Conservation (phyloP, 306 rosid genomes). For the Rubus parviflorus region DNA sequence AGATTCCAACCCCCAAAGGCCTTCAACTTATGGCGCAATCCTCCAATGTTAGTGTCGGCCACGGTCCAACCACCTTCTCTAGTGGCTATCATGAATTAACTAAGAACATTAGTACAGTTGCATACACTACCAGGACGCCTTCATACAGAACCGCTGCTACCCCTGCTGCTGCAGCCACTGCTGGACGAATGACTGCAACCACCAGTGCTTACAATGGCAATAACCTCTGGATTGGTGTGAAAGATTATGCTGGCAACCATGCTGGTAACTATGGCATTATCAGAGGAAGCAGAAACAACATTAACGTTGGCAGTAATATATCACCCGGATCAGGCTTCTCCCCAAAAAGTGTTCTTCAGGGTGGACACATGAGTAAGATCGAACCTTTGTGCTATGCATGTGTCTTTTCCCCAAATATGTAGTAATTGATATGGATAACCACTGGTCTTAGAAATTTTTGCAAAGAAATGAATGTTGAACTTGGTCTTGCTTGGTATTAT, state of each 20-base stretch:
- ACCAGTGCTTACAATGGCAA: slow-evolving; percentile 13
- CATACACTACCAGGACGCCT: not conserved
- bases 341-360: slow-evolving; percentile 80
- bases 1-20: slow-evolving; percentile 27
- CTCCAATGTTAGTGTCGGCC: slow-evolving; percentile 19
- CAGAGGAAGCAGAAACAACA: slow-evolving; percentile 30
- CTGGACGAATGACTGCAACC: slow-evolving; percentile 18
- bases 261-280: slow-evolving; percentile 15
- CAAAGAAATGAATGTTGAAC: not conserved
- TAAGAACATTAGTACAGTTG: slow-evolving; percentile 19
- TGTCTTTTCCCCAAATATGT: not conserved
- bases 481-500: not conserved
- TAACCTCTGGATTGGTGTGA: slow-evolving; percentile 11
- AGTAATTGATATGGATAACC: not conserved
- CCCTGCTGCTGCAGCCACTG: slow-evolving; percentile 16
- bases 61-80: slow-evolving; percentile 15
- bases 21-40: slow-evolving; percentile 35
- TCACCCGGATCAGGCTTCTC: slow-evolving; percentile 60
- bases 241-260: slow-evolving; percentile 30
- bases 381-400: slow-evolving; percentile 1
- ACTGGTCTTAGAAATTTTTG: not conserved
- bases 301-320: slow-evolving; percentile 26
- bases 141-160: not conserved
- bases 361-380: slow-evolving; percentile 26
- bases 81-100: slow-evolving; percentile 27